Base-by-base conservation (phyloP, 2,329 filamentous ascomycete genomes). In the Teratosphaeria gauchensis region DNA sequence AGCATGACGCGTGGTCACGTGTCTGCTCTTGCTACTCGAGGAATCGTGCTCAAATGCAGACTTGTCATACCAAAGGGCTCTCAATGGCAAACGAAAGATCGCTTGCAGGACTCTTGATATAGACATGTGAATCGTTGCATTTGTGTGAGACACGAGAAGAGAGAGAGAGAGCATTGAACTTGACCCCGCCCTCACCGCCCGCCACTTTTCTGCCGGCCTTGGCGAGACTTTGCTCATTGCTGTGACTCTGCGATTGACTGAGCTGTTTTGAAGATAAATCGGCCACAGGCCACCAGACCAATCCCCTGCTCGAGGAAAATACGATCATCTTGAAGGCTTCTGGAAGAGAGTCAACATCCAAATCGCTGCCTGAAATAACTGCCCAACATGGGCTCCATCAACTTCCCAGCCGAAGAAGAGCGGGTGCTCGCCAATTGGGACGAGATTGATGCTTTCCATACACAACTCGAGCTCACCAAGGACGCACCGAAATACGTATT, bases 351-450 rank as follows among this genome's bases (percentile, higher is more conserved):
- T 52, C 14, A 52, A 21, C 21, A 28, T 52, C 9, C 9, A 8
- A 14, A 52, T 12, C 11, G 48, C 48, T 2, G 48, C 67, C 35
- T 64, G 4, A 28, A 28, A 28, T 28, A 28, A n/a, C 51, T 51
- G 60, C 61, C 61, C 64, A 61, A 14, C 54, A 68, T 68, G 70
- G 70, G 69, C 67, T 68, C 66, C 58, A 69, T 97, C 78, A 84
- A 92, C 77, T 97, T 97, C 74, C 88, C 92, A 59, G 88, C 89
- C 75, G 89, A 94, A 76, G 92, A 97, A 81, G 88, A 95, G 78
- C 83, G 80, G 63, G 83, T 92, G 74, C 85, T 97, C 74, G 80
- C 86, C 72, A 83, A 85, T 77, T 99, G 92, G 94, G 88, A 86
- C 72, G 89, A 94, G 72, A 94, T 95, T 73, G 83, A 92, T 70